These are phyloP conservation scores for Termitomyces sp. DNA, from an alignment of 768 basidiomycete species.

Conservation along the genomic window DNA sequence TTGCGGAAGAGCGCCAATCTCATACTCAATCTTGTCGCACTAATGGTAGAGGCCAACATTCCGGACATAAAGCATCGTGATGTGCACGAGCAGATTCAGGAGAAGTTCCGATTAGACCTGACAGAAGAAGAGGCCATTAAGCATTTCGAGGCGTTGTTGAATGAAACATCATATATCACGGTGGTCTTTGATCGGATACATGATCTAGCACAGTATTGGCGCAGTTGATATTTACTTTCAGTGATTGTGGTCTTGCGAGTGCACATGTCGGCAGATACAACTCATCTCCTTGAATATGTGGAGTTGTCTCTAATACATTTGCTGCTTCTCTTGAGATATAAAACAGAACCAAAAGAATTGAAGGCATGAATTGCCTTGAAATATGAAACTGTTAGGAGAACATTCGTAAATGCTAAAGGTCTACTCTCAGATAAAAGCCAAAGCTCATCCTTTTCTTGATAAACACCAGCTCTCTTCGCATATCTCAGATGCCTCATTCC, in stretches of 20 bases:
- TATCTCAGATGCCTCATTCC: no score
- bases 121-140: constrained; percentile 97
- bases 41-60: constrained; percentile 98
- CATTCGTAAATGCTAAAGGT: no score
- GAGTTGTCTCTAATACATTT: no score
- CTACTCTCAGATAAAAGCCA: no score
- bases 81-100: constrained; percentile 86
- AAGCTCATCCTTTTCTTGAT: no score
- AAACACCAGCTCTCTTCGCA: no score
- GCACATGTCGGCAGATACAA: neutral
- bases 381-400: no score
- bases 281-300: no score
- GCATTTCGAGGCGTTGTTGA: constrained; percentile 88
- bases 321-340: no score
- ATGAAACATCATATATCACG: constrained; percentile 92
- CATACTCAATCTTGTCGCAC: constrained; percentile 89
- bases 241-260: neutral
- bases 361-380: no score
- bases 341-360: no score
- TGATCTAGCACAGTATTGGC: constrained; percentile 85
- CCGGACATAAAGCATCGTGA: constrained; percentile 93
- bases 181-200: constrained; percentile 93
- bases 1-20: constrained; percentile 96
- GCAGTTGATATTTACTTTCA: constrained; percentile 39
- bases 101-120: constrained; percentile 92